These are phyloP conservation scores for Wallacemonas collosoma DNA, from an alignment of 208 protist species.

Conservation along the genomic window DNA sequence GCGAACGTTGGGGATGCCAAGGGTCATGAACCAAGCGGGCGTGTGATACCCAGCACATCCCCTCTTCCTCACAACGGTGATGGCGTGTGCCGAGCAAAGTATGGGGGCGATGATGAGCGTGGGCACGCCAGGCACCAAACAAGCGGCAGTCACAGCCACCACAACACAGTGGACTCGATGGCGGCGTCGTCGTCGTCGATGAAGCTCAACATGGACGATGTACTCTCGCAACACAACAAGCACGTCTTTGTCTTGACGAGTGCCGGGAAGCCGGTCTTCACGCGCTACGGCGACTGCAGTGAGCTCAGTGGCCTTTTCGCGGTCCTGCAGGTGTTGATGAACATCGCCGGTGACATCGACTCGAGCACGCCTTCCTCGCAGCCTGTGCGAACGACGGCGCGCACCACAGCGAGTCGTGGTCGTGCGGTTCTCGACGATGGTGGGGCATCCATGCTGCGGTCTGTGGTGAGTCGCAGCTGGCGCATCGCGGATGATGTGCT, in stretches of 20 bases:
- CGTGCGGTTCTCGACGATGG: neutral
- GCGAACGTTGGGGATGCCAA: too few species aligned
- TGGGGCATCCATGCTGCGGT: neutral
- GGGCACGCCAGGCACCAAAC: too few species aligned
- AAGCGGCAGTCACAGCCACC: neutral
- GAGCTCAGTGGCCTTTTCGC: constrained; percentile 64
- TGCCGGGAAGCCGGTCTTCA: constrained; percentile 86
- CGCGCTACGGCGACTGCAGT: constrained; percentile 60
- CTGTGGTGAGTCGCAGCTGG: neutral
- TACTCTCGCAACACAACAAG: constrained; percentile 48
- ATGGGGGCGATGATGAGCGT: too few species aligned
- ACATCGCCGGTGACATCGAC: constrained; percentile 25
- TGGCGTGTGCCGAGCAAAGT: too few species aligned
- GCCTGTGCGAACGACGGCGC: too few species aligned
- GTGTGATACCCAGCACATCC: too few species aligned
- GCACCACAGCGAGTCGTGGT: neutral
- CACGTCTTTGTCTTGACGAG: constrained; percentile 89
- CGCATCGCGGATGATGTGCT: neutral
- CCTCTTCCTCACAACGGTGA: too few species aligned
- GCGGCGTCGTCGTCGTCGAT: neutral
- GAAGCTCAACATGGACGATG: constrained; percentile 8
- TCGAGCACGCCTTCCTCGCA: neutral
- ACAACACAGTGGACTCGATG: neutral
- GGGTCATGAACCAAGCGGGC: too few species aligned
- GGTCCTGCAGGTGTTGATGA: constrained; percentile 70